Evolutionary conservation across 2,329 filamentous ascomycete species (phyloP).

Genomic region (Ceratocystis variospora): DNA sequence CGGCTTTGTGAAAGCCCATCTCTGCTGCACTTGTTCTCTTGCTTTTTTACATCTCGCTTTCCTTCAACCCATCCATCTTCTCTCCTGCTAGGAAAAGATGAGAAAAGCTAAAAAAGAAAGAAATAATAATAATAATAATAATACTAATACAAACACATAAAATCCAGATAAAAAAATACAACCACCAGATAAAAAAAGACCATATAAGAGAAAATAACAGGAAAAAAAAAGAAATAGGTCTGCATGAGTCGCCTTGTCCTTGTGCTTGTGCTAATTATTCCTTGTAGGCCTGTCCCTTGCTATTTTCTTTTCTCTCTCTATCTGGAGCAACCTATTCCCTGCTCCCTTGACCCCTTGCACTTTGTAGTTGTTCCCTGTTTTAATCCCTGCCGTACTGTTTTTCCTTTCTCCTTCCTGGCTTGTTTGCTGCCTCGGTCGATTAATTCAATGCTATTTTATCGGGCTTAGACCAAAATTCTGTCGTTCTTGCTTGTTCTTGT

Average conservation of each 20-base stretch:
- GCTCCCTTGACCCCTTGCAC: not conserved
- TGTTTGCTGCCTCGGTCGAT: not conserved
- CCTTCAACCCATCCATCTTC: not conserved
- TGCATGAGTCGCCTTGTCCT: no score
- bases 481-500: not conserved
- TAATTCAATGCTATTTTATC: not conserved
- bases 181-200: not conserved
- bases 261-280: not conserved
- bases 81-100: not conserved
- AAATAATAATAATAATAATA: no score
- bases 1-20: no score
- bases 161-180: not conserved
- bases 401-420: not conserved
- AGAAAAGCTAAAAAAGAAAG: not conserved
- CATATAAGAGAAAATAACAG: no score
- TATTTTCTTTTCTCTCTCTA: no score
- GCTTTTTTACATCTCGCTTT: not conserved
- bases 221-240: no score
- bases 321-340: not conserved
- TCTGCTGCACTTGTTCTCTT: not conserved
- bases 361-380: not conserved
- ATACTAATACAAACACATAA: not conserved
- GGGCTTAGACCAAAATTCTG: not conserved
- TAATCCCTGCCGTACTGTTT: not conserved
- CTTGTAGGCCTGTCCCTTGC: not conserved